Percentiles rank a stretch among this genome's conserved stretches.
Conservation (phyloP, 768 basidiomycete genomes). For the Leccinum boreale region DNA sequence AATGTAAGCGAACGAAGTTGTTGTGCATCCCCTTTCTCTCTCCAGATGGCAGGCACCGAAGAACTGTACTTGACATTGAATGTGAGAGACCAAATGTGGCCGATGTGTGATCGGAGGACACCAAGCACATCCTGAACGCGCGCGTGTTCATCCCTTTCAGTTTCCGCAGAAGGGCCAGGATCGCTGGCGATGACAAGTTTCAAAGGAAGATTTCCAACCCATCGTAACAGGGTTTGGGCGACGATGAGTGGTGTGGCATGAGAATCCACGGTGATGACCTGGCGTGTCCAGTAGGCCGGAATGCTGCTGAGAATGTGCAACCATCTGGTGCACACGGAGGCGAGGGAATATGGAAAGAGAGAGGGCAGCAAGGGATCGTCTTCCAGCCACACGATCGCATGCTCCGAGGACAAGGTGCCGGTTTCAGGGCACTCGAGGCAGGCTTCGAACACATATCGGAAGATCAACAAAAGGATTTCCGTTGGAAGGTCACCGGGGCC, state of each 20-base stretch:
- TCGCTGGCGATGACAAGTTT: conserved; percentile 4
- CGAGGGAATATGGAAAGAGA: conserved; percentile 7
- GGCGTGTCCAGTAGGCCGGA: conserved; percentile 18
- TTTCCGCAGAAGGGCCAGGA: not conserved
- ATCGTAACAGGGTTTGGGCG: not conserved
- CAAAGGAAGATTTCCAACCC: not conserved
- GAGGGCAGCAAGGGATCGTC: conserved; percentile 7
- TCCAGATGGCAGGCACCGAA: conserved; percentile 4
- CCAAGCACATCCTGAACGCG: not conserved
- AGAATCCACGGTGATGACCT: conserved; percentile 15
- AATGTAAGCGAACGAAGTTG: not conserved
- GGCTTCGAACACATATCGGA: conserved; percentile 1
- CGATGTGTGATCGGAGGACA: not conserved
- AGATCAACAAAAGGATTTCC: conserved; percentile 7
- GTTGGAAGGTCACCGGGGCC: not conserved
- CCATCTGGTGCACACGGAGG: conserved; percentile 19
- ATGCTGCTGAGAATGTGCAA: conserved; percentile 8
- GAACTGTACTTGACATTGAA: conserved; percentile 1
- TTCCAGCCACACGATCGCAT: conserved; percentile 4
- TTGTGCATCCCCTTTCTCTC: conserved; percentile 2
- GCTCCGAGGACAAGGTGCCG: not conserved
- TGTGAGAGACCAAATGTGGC: conserved; percentile 2
- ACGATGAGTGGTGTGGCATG: not conserved
- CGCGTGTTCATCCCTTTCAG: not conserved
- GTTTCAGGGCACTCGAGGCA: not conserved